Evolutionary conservation across 176 grass and related monocot genomes (phyloP).

Genomic region (Oropetium thomaeum): DNA sequence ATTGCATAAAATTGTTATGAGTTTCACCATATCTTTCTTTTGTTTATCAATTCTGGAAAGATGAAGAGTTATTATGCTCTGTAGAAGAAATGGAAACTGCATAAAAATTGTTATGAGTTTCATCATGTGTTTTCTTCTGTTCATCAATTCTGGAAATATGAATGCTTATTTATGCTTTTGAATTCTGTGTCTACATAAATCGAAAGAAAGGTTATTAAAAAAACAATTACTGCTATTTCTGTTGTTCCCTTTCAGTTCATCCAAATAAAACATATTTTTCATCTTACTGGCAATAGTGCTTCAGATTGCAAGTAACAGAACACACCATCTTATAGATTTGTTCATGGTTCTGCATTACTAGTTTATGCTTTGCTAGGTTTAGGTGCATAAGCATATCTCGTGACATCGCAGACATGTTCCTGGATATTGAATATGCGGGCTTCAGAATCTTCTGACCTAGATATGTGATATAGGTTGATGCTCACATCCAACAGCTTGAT

Average conservation of each 20-base stretch:
- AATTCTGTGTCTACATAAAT: neutral
- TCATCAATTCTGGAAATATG: neutral
- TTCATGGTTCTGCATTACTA: constrained; percentile 24
- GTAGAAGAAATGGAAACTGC: neutral
- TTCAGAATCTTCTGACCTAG: constrained; percentile 40
- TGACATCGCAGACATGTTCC: constrained; percentile 10
- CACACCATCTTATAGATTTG: neutral
- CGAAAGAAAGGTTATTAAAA: neutral
- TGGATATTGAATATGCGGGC: constrained; percentile 23
- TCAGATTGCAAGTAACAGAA: constrained; percentile 20
- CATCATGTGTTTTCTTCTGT: neutral
- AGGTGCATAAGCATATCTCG: constrained; percentile 12
- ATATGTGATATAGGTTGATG: constrained; percentile 74
- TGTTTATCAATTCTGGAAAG: neutral
- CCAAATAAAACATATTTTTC: neutral
- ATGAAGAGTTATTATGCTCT: neutral
- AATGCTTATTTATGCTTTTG: neutral
- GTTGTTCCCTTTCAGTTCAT: neutral
- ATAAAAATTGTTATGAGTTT: neutral
- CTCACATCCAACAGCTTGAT: constrained; percentile 95
- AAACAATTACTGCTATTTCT: neutral
- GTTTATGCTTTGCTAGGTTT: constrained; percentile 31
- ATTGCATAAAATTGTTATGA: neutral
- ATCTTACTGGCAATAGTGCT: neutral
- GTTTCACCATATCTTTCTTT: neutral